Evolutionary conservation across 257 asterid genomes (phyloP), one percentile per base, ranked within the genome.

Genomic region (Scutellaria baicalensis): DNA sequence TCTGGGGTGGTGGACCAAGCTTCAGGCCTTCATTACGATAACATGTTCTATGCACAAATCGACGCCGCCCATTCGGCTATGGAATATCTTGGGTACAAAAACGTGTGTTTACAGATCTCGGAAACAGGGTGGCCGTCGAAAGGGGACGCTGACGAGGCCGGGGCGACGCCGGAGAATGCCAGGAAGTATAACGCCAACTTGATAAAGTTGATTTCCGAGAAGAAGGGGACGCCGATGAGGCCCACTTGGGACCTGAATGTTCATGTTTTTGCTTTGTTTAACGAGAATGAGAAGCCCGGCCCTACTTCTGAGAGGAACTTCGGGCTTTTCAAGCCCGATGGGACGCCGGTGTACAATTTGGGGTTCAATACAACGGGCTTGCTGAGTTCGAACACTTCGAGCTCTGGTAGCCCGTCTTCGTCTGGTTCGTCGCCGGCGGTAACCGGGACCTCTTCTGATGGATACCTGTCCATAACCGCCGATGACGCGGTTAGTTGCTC

Each of bases 91-190:
- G 96, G 96, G 23, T 92, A 84, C 73, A 79, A 82, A 66, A 84
- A 84, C 39, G 91, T 88, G 18, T 73, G 88, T 31, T 66, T 92
- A n/a, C 95, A 92, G 89, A 82, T 92, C 76, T 87, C 98, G 39
- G 98, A 92, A 67, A 87, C 97, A 0, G 97, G 97, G 5, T 92
- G 97, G 97, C 96, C 97, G 52, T 87, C 96, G 31, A 86, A 84
- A 31, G 97, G 97, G 11, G 97, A 92, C 76, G 59, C 77, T 9
- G 89, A 89, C 52, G 97, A 92, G 83, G 80, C 87, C 11, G 95
- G 96, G 6, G 96, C 97, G 1, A 80, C 92, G 16, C 79, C 81
- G 72, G 93, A 92, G 6, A 87, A 92, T 38, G 98, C 98, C 20
- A 72, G 75, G 75, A 86, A 78, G 75, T 89, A 89, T 42, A 92